Percentiles rank a stretch among this genome's conserved stretches.
These are phyloP conservation scores for Keithomyces neogunnii DNA, from an alignment of 2,329 filamentous ascomycete genomes.

Conservation along the genomic window DNA sequence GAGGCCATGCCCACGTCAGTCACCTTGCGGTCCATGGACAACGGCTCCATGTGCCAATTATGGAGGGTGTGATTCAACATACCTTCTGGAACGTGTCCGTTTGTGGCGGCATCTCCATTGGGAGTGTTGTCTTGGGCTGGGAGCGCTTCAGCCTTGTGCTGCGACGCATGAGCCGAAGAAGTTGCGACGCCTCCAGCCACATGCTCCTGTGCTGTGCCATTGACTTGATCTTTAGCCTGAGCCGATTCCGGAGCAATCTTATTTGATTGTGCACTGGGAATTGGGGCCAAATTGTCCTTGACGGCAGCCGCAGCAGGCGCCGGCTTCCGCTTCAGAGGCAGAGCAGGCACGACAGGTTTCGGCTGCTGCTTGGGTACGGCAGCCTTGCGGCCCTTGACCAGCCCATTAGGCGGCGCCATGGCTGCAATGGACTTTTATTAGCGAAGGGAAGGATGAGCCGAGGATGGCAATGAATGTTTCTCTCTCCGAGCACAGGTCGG, in stretches of 20 bases:
- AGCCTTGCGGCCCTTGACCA: conserved; percentile 22
- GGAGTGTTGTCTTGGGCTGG: background rate
- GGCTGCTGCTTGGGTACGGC: conserved; percentile 19
- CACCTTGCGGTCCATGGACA: background rate
- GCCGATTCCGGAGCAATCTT: background rate
- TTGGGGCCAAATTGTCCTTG: conserved; percentile 10
- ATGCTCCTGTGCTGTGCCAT: conserved; percentile 1
- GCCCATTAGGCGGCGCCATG: conserved; percentile 27
- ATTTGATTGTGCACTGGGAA: conserved; percentile 2
- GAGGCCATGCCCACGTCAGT: background rate
- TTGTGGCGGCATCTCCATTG: background rate
- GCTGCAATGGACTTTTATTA: conserved; percentile 1
- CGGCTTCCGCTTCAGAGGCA: conserved; percentile 31
- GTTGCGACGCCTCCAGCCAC: background rate
- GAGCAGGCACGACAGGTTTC: conserved; percentile 28
- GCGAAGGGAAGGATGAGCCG: background rate
- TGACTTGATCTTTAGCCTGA: background rate
- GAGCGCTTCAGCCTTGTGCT: background rate
- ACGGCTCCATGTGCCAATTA: background rate
- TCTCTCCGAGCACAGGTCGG: background rate
- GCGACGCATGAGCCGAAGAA: background rate
- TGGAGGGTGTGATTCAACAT: background rate
- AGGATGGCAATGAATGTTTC: background rate
- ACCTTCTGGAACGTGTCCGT: conserved; percentile 2
- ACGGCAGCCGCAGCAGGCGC: conserved; percentile 17